Evolutionary conservation across 176 grass and related monocot genomes (phyloP), one percentile per base, ranked within the genome.

Genomic region (Tillandsia fasciculata): DNA sequence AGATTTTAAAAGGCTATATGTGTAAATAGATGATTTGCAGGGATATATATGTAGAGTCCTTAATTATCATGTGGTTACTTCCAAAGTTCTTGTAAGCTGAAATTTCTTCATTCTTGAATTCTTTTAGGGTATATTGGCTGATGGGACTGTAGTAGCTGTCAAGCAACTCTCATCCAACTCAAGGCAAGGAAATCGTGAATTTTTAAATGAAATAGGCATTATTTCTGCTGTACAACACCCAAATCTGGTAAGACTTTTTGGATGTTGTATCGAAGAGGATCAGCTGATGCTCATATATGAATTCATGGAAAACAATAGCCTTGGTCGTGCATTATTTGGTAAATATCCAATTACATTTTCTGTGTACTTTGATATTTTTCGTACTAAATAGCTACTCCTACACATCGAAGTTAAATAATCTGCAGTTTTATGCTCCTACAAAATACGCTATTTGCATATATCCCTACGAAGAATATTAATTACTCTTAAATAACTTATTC

Each of bases 141-240:
- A 96, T 83, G 87, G 91, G 63, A 96, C 87, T 17, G 65, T 50
- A 65, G 80, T 96, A 74, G 87, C 91, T 26, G 87, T 96, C 23
- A 96, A 96, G 76, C 89, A 91, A 68, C 77, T 96, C 3, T 96
- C 91, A 28, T 78, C 91, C 26, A 86, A 77, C 57, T 96, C 91
- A 23, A 85, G 82, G 69, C 91, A 96, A 86, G 91, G 87, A 64
- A 96, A 96, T 52, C 82, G 91, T 51, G 91, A 96, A 64, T 96
- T 96, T 78, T 23, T 96, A 48, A 96, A 96, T 73, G 87, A 96
- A 74, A 87, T 90, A 71, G 91, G 91, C 65, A 96, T 96, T 82
- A 90, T 96, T 81, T 96, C 91, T 79, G 71, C 91, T 69, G 77
- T 96, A 69, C 89, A 81, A 64, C 91, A 96, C 76, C 87, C 87